Evolutionary conservation across 805 yeast genomes (phyloP).

Genomic region (Saturnispora mendoncae): DNA sequence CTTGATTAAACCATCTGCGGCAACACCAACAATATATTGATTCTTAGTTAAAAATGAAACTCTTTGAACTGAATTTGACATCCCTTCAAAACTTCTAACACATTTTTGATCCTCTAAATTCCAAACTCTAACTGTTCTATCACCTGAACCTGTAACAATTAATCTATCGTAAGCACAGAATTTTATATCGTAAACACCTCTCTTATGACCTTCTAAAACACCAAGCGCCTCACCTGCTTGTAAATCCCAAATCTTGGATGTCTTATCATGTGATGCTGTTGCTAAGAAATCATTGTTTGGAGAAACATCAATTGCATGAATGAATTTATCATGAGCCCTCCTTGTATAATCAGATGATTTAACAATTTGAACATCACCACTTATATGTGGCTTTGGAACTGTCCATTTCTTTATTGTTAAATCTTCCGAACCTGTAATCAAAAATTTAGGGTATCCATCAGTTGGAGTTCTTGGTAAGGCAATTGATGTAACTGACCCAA

Average conservation of each 20-base stretch:
- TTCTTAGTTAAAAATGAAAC: conserved; percentile 59
- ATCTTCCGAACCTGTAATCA: conserved; percentile 79
- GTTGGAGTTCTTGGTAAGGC: conserved; percentile 53
- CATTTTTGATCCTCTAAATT: conserved; percentile 70
- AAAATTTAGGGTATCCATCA: conserved; percentile 46
- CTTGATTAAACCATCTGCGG: conserved; percentile 92
- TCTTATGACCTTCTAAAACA: conserved; percentile 77
- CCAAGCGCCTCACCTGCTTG: conserved; percentile 84
- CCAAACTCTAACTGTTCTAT: conserved; percentile 81
- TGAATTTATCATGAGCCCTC: conserved; percentile 95
- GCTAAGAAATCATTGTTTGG: conserved; percentile 86
- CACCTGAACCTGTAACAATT: conserved; percentile 83
- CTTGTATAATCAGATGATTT: conserved; percentile 77
- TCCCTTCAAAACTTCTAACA: conserved; percentile 83
- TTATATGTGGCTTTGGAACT: conserved; percentile 40
- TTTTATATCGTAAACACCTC: conserved; percentile 89
- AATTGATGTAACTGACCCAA: conserved; percentile 77
- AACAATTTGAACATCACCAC: conserved; percentile 24
- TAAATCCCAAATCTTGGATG: conserved; percentile 82
- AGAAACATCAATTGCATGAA: conserved; percentile 81
- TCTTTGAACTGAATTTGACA: conserved; percentile 85
- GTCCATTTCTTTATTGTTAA: conserved; percentile 82
- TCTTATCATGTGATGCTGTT: conserved; percentile 89
- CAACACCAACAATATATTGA: conserved; percentile 64
- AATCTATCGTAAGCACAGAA: conserved; percentile 75